A percentile compares a stretch with the other conserved stretches of the same genome.
These are phyloP conservation scores for Xylariaceae sp. DNA, from an alignment of 2,329 filamentous ascomycete species.

Conservation along the genomic window DNA sequence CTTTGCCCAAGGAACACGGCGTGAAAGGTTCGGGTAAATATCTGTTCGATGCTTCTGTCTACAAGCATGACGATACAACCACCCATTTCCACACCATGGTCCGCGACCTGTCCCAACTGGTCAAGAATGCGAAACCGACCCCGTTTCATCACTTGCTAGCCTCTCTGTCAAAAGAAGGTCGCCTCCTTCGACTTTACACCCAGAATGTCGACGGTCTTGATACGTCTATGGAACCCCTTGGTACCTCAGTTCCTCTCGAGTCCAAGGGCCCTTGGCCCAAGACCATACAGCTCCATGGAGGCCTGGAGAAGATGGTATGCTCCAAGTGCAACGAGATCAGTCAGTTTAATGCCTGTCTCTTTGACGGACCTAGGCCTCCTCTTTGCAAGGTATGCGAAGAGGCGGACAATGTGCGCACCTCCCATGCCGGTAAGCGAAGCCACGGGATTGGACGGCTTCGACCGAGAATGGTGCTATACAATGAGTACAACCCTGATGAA, in stretches of 20 bases:
- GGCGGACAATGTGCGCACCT: constrained; percentile 70
- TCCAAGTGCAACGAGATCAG: constrained; percentile 79
- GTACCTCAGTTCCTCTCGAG: constrained; percentile 74
- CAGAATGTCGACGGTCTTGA: constrained; percentile 98
- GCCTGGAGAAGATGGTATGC: constrained; percentile 93
- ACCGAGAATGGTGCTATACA: constrained; percentile 93
- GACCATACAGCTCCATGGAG: constrained; percentile 89
- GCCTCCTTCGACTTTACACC: constrained; percentile 84
- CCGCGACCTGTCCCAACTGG: constrained; percentile 74
- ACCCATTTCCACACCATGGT: constrained; percentile 96
- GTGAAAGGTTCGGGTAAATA: constrained; percentile 91
- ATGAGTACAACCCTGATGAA: constrained; percentile 93
- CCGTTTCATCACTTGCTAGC: constrained; percentile 91
- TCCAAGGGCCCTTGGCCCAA: constrained; percentile 85
- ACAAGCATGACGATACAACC: constrained; percentile 84
- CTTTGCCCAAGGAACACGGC: constrained; percentile 79
- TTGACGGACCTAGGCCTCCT: constrained; percentile 78
- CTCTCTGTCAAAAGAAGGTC: constrained; percentile 79
- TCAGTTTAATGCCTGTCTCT: constrained; percentile 71
- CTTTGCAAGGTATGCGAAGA: constrained; percentile 69
- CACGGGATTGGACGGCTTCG: constrained; percentile 87
- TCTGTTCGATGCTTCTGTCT: constrained; percentile 95
- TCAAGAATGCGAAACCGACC: constrained; percentile 72
- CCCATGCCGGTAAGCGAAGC: constrained; percentile 76
- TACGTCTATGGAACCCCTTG: constrained; percentile 71